Percentiles rank a stretch among this genome's conserved stretches.
phyloP scores from a whole-genome alignment of 441 rosid genomes.

The Iberis amara region DNA sequence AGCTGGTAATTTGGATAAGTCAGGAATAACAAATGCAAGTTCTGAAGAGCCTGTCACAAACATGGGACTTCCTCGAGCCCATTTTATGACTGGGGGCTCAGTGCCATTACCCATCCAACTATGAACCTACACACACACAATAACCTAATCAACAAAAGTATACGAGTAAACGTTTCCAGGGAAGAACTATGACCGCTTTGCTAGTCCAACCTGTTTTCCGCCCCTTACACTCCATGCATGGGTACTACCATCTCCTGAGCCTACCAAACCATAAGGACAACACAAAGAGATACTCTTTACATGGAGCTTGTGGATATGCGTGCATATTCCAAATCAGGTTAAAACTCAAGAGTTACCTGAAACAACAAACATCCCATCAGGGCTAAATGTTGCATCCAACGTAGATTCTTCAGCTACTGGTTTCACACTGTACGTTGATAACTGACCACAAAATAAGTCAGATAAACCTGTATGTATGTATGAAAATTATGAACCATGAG shows the following conservation, averaged over 20 bases:
- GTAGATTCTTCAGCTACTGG: constrained; percentile 73
- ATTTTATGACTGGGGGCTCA: constrained; percentile 76
- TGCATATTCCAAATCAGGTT: constrained; percentile 1
- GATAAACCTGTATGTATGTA: constrained; percentile 1
- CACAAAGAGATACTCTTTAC: no score
- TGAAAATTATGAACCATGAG: not conserved
- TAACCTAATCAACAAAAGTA: not conserved
- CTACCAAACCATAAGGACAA: constrained; percentile 35
- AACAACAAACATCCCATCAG: constrained; percentile 85
- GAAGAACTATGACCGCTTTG: constrained; percentile 8
- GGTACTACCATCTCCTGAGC: constrained; percentile 86
- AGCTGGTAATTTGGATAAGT: constrained; percentile 80
- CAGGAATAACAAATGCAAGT: constrained; percentile 80
- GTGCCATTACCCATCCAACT: constrained; percentile 76
- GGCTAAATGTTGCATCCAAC: constrained; percentile 91
- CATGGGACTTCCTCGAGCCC: constrained; percentile 95
- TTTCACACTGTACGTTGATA: constrained; percentile 75
- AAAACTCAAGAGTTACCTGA: constrained; percentile 47
- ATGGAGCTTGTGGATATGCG: not conserved
- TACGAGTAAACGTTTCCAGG: not conserved
- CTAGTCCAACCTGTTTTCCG: constrained; percentile 69
- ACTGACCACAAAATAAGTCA: constrained; percentile 36
- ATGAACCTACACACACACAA: constrained; percentile 47
- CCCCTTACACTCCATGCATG: constrained; percentile 86
- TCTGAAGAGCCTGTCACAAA: constrained; percentile 86